Conservation (phyloP, 164 flowering plant species). For the Vitis rupestris region DNA sequence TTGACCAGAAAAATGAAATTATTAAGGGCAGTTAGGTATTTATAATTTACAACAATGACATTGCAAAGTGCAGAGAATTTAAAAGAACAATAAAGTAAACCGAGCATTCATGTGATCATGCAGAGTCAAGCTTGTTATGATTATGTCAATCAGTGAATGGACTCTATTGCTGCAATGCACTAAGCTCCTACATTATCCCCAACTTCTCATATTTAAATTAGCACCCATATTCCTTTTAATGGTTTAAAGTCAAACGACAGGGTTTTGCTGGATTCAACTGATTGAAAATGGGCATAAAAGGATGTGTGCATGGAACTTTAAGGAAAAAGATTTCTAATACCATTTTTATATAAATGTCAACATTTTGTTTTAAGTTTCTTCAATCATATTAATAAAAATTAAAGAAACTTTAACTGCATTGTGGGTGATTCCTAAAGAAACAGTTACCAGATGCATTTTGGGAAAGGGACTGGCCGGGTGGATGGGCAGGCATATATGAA, state of each 20-base stretch:
- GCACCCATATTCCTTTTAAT: background rate
- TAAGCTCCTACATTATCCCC: background rate
- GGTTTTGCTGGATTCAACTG: background rate
- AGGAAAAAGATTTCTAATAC: too few relatives aligned
- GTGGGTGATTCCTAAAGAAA: background rate
- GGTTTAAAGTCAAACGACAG: background rate
- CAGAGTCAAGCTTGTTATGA: slow-evolving; percentile 6
- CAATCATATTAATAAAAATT: too few relatives aligned
- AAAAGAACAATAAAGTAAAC: background rate
- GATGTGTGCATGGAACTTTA: too few relatives aligned
- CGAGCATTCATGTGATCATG: background rate
- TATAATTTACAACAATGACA: background rate
- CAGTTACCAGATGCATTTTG: too few relatives aligned
- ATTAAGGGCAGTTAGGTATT: background rate
- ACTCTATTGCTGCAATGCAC: background rate
- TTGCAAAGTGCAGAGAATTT: background rate
- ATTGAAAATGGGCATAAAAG: background rate
- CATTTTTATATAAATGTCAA: too few relatives aligned
- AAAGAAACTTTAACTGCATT: background rate
- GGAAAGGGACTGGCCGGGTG: too few relatives aligned
- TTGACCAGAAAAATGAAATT: background rate
- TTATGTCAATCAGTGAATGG: background rate
- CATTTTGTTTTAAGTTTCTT: too few relatives aligned
- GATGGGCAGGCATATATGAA: too few relatives aligned
- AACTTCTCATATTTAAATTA: background rate